Conservation (phyloP, 1,139 yeast genomes). For the Scheffersomyces cryptocercus region DNA sequence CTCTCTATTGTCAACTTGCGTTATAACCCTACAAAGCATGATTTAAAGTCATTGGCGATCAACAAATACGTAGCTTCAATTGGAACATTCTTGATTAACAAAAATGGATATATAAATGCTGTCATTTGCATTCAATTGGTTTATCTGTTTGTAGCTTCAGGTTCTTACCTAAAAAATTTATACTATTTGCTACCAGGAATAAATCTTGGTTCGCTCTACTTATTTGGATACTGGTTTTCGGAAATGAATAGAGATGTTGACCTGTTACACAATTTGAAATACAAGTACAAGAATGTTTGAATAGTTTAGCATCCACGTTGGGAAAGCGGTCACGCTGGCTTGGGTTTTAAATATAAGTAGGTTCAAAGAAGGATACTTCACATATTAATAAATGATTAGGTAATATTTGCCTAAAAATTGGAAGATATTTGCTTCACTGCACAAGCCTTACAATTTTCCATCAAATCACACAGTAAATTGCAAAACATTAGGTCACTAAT, state of each 20-base stretch:
- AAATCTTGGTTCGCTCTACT: slow-evolving; percentile 10
- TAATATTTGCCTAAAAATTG: no score
- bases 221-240: slow-evolving; percentile 13
- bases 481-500: no score
- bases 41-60: not conserved
- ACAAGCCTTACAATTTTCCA: no score
- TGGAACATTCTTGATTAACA: not conserved
- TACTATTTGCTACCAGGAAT: slow-evolving; percentile 13
- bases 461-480: no score
- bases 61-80: not conserved
- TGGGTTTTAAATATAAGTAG: no score
- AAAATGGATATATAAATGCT: slow-evolving; percentile 6
- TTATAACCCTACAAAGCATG: not conserved
- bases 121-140: slow-evolving; percentile 11
- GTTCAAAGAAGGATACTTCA: no score
- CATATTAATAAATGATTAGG: no score
- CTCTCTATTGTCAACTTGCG: slow-evolving; percentile 5
- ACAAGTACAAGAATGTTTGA: slow-evolving; percentile 15
- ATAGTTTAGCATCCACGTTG: not conserved
- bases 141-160: slow-evolving; percentile 2
- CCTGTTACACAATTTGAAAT: slow-evolving; percentile 9
- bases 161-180: slow-evolving; percentile 2
- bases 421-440: no score
- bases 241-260: slow-evolving; percentile 8
- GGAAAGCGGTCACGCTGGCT: not conserved